phyloP scores from a whole-genome alignment of 768 basidiomycete species.

The Cyclocybe cylindracea region DNA sequence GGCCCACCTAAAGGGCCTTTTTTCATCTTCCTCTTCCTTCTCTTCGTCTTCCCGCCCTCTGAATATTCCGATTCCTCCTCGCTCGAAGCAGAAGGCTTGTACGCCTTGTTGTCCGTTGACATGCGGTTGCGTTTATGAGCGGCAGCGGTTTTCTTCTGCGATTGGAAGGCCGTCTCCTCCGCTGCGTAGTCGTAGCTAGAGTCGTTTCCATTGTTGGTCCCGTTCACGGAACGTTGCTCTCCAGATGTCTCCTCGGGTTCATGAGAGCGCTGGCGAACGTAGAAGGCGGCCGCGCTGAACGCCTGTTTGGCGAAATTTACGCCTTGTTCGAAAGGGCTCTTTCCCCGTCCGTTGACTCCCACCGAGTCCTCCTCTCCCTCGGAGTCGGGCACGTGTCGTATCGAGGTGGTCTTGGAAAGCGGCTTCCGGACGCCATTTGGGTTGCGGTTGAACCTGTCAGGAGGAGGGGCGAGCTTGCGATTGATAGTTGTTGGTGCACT shows the following conservation, averaged over 20 bases:
- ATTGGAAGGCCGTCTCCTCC: conserved; percentile 68
- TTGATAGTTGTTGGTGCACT: conserved; percentile 51
- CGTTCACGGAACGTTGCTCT: conserved; percentile 31
- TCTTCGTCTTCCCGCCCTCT: conserved; percentile 54
- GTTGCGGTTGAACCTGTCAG: conserved; percentile 26
- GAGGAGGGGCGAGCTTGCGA: conserved; percentile 67
- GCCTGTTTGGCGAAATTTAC: conserved; percentile 57
- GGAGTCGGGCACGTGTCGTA: conserved; percentile 65
- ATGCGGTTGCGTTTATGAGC: conserved; percentile 50
- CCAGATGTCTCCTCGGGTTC: conserved; percentile 49
- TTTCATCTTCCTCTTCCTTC: conserved; percentile 57
- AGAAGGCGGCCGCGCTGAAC: conserved; percentile 58
- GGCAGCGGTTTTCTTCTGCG: conserved; percentile 5
- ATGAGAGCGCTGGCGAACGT: conserved; percentile 61
- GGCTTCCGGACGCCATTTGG: conserved; percentile 41
- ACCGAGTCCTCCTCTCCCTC: conserved; percentile 54
- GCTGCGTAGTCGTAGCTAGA: conserved; percentile 77
- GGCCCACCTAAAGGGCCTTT: conserved; percentile 54
- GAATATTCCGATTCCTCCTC: conserved; percentile 64
- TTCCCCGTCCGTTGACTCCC: conserved; percentile 47
- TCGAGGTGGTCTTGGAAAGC: conserved; percentile 55
- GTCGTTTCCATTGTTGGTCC: conserved; percentile 37
- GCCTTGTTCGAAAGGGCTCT: conserved; percentile 68
- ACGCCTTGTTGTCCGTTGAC: conserved; percentile 80
- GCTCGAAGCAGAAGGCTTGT: conserved; percentile 65